A percentile compares a stretch with the other conserved stretches of the same genome.
Evolutionary conservation across 2,329 filamentous ascomycete genomes (phyloP).

Genomic region (Elsinoe perseae): DNA sequence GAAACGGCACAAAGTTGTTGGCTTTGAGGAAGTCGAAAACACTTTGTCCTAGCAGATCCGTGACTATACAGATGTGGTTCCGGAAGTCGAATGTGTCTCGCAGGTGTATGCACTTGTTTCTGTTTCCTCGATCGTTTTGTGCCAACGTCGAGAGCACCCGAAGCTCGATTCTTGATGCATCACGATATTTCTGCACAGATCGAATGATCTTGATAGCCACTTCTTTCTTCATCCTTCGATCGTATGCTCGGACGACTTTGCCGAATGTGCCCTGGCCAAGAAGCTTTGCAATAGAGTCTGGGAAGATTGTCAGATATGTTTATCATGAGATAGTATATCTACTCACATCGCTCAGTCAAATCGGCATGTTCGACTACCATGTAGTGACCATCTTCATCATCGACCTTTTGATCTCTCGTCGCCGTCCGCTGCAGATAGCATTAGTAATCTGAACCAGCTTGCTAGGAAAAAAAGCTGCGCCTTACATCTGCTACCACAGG

Average conservation of each 20-base stretch:
- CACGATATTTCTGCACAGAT: slow-evolving; percentile 95
- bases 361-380: slow-evolving; percentile 82
- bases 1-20: slow-evolving; percentile 92
- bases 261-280: slow-evolving; percentile 97
- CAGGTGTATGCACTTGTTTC: slow-evolving; percentile 93
- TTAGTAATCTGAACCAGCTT: slow-evolving; percentile 18
- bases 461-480: not conserved
- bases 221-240: slow-evolving; percentile 65
- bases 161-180: slow-evolving; percentile 90
- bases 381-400: slow-evolving; percentile 96
- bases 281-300: slow-evolving; percentile 80
- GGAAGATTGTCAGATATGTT: slow-evolving; percentile 12
- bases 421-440: slow-evolving; percentile 21
- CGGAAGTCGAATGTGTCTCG: slow-evolving; percentile 95
- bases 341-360: slow-evolving; percentile 82
- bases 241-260: slow-evolving; percentile 90
- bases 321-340: not conserved
- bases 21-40: slow-evolving; percentile 98
- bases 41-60: slow-evolving; percentile 76
- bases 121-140: slow-evolving; percentile 82
- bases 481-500: slow-evolving; percentile 53
- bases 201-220: slow-evolving; percentile 98
- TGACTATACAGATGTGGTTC: slow-evolving; percentile 87
- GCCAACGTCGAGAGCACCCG: slow-evolving; percentile 86
- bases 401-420: slow-evolving; percentile 54